Evolutionary conservation across 169 alveolate genomes (phyloP).

Genomic region (Plasmodium blacklocki): DNA sequence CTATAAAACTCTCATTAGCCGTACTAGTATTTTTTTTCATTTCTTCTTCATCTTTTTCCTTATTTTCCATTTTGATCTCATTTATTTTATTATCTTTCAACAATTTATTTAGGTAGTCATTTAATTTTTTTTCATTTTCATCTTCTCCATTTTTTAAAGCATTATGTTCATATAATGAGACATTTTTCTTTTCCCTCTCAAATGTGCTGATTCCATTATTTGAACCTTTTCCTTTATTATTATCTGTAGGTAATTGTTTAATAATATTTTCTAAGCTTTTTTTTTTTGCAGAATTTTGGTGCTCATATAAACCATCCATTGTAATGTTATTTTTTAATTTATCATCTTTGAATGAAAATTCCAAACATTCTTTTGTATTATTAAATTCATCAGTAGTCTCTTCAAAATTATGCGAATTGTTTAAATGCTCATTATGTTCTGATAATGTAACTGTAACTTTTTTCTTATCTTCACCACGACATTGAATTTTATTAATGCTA

Average conservation of each 20-base stretch:
- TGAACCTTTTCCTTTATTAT: not conserved
- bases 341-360: too few relatives aligned
- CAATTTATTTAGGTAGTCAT: not conserved
- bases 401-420: not conserved
- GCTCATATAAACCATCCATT: not conserved
- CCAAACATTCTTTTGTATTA: too few relatives aligned
- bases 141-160: not conserved
- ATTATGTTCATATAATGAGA: not conserved
- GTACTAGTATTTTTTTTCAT: not conserved
- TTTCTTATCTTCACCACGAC: not conserved
- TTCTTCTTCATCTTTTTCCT: not conserved
- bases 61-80: too few relatives aligned
- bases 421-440: not conserved
- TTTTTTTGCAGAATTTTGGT: not conserved
- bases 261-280: not conserved
- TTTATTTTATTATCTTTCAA: not conserved
- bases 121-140: not conserved
- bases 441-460: not conserved
- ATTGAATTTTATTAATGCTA: not conserved
- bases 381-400: not conserved
- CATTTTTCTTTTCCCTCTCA: not conserved
- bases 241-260: not conserved
- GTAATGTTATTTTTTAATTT: too few relatives aligned
- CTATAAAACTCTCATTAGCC: not conserved
- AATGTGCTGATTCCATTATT: not conserved